Evolutionary conservation across 2,329 filamentous ascomycete genomes (phyloP), one percentile per base, ranked within the genome.

Genomic region (Xylaria sp.): DNA sequence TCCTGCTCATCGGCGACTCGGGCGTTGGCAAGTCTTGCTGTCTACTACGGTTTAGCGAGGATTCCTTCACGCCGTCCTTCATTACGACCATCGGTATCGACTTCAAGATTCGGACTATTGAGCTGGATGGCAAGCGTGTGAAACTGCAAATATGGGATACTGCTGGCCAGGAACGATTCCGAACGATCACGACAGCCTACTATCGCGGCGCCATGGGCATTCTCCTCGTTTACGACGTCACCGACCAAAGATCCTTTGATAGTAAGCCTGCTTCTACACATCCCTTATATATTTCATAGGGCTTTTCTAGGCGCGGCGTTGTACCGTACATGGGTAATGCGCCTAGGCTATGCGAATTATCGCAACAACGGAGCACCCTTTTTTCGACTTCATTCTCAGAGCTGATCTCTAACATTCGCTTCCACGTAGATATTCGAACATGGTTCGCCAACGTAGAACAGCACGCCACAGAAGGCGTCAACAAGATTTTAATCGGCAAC

Each of bases 71-170:
- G 61, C 94, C 94, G 51, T 97, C 93, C 76, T 98, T 97, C 87
- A 98, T 98, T 86, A 97, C 94, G 71, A 99, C 96, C 71, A 99
- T 99, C 83, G 96, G 96, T 75, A 98, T 99, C 85, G 96, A 99
- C 85, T 99, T 99, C 87, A 99, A 99, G 88, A 99, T 99, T 81
- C 90, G 96, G 75, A 99, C 96, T 73, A 99, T 99, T 84, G 96
- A 99, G 85, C 87, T 99, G 75, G 96, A 99, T 83, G 95, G 95
- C 80, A 99, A 99, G 89, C 89, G 95, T 71, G 96, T 99, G 78
- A 99, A 99, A 88, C 85, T 99, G 80, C 96, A 99, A 86, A 99
- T 99, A 83, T 99, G 96, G 96, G 96, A 99, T 80, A 99, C 96
- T 30, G 96, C 96, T 62, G 96, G 96, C 64, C 96, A 99, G 83